phyloP scores from a whole-genome alignment of 1,139 yeast species.

The Geotrichum restrictum region DNA sequence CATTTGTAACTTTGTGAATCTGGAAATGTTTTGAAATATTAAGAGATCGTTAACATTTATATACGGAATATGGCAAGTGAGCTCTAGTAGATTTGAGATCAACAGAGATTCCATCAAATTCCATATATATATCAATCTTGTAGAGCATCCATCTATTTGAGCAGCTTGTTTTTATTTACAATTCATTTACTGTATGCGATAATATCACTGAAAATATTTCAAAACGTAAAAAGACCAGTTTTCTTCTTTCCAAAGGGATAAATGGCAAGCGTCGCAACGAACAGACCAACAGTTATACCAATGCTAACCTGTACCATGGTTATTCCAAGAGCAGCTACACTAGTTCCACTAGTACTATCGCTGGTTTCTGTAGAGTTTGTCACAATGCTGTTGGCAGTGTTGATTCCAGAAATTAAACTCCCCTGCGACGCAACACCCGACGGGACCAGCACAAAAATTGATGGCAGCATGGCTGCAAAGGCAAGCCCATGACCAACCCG shows the following conservation, averaged over 20 bases:
- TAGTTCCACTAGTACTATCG: not conserved
- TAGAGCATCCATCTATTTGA: too few relatives aligned
- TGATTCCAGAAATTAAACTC: slow-evolving; percentile 72
- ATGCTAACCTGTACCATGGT: slow-evolving; percentile 90
- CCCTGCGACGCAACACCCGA: slow-evolving; percentile 91
- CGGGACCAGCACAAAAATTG: slow-evolving; percentile 90
- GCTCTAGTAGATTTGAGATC: too few relatives aligned
- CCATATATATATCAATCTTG: too few relatives aligned
- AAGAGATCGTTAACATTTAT: too few relatives aligned
- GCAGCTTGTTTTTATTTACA: too few relatives aligned
- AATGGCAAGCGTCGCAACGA: slow-evolving; percentile 82
- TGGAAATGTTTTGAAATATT: too few relatives aligned
- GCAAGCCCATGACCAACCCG: slow-evolving; percentile 87
- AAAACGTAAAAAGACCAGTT: slow-evolving; percentile 82
- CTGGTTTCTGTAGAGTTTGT: slow-evolving; percentile 34
- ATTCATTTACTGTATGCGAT: too few relatives aligned
- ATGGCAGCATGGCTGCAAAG: slow-evolving; percentile 92
- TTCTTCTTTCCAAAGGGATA: slow-evolving; percentile 80
- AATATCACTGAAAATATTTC: too few relatives aligned
- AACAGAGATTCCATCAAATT: too few relatives aligned
- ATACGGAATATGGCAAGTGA: too few relatives aligned
- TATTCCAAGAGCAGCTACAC: slow-evolving; percentile 52
- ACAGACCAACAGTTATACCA: slow-evolving; percentile 90
- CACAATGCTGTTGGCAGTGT: slow-evolving; percentile 68
- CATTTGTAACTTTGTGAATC: too few relatives aligned